phyloP scores from a whole-genome alignment of 1,284 basidiomycete species.

The Hymenochaete sp. region DNA sequence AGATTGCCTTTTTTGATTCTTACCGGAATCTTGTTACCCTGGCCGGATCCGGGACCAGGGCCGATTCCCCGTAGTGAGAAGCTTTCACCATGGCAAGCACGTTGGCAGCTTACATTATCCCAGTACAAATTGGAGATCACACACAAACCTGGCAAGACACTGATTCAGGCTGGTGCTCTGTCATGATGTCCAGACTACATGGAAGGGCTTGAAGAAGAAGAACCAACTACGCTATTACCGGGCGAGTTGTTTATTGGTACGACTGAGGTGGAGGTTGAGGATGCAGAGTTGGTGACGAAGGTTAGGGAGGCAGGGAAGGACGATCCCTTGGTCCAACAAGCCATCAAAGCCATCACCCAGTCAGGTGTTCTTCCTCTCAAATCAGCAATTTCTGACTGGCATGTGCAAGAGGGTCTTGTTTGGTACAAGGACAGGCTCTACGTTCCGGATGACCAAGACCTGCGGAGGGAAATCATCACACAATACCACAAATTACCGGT shows the following conservation, averaged over 20 bases:
- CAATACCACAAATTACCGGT: slow-evolving; percentile 26
- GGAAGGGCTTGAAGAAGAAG: slow-evolving; percentile 25
- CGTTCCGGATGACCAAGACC: slow-evolving; percentile 19
- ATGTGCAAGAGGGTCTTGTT: slow-evolving; percentile 14
- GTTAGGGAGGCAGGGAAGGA: slow-evolving; percentile 23
- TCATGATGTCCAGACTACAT: slow-evolving; percentile 31
- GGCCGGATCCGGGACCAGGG: no score
- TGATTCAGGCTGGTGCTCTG: slow-evolving; percentile 31
- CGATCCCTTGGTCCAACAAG: no score
- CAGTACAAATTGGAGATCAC: slow-evolving; percentile 31
- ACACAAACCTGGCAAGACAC: slow-evolving; percentile 31
- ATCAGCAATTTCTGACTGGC: slow-evolving; percentile 16
- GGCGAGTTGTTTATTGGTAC: slow-evolving; percentile 21
- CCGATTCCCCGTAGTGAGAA: no score
- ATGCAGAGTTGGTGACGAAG: slow-evolving; percentile 10
- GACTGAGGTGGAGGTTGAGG: slow-evolving; percentile 14
- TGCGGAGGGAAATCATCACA: slow-evolving; percentile 23
- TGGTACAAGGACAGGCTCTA: slow-evolving; percentile 20
- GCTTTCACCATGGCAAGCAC: slow-evolving; percentile 36
- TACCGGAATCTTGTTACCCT: no score
- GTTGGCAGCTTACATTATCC: slow-evolving; percentile 32
- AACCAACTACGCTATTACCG: slow-evolving; percentile 25
- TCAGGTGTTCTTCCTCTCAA: no score
- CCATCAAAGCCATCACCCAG: no score
- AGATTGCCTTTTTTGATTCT: no score